These are phyloP conservation scores for Chalciporus pseudorubinellus DNA, from an alignment of 768 basidiomycete genomes.

Conservation along the genomic window DNA sequence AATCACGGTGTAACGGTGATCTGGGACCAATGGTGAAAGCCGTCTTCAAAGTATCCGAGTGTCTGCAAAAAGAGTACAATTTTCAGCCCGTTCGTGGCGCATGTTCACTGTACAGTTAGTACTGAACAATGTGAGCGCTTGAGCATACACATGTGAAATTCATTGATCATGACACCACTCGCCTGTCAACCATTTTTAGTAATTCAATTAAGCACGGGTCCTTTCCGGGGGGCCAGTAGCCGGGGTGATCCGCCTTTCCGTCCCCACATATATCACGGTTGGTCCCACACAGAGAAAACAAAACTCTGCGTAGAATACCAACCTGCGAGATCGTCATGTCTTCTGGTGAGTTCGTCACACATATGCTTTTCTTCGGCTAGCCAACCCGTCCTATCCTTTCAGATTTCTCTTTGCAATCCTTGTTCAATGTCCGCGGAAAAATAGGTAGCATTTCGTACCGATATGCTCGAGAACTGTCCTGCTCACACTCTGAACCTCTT, in stretches of 20 bases:
- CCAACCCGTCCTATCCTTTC: background rate
- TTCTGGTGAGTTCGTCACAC: constrained; percentile 3
- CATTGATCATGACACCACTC: too few species aligned
- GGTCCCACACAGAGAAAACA: background rate
- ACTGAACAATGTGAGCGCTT: too few species aligned
- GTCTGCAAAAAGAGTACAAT: too few species aligned
- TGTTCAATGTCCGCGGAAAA: constrained; percentile 70
- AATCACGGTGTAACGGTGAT: background rate
- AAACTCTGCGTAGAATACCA: background rate
- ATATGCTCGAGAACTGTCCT: background rate
- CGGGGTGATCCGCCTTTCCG: too few species aligned
- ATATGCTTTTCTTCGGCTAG: background rate
- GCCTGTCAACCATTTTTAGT: too few species aligned
- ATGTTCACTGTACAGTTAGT: too few species aligned
- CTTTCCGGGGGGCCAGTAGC: too few species aligned
- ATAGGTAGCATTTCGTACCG: constrained; percentile 45
- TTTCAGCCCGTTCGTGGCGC: too few species aligned
- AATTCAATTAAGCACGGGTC: too few species aligned
- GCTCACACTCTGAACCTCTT: background rate
- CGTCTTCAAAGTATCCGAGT: too few species aligned
- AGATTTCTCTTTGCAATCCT: constrained; percentile 52
- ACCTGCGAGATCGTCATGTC: constrained; percentile 11
- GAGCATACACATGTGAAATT: background rate
- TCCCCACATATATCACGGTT: background rate
- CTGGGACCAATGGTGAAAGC: too few species aligned